Conservation (phyloP, 2,329 filamentous ascomycete genomes). For the Fusarium tupiense region DNA sequence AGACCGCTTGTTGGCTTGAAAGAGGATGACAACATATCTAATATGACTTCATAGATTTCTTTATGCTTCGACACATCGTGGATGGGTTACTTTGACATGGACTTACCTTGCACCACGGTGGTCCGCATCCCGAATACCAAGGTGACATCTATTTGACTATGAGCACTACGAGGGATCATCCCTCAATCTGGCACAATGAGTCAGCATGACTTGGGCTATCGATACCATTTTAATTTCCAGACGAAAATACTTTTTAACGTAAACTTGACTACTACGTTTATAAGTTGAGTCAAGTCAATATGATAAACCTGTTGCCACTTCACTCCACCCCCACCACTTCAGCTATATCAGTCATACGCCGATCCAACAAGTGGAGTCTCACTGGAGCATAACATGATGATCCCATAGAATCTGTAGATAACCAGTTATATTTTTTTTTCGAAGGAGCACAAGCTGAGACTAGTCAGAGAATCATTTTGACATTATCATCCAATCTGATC, state of each 20-base stretch:
- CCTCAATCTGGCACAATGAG: background rate
- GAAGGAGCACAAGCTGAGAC: background rate
- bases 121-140: background rate
- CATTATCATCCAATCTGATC: background rate
- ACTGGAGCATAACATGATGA: background rate
- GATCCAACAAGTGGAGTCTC: background rate
- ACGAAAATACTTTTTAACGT: fast-evolving
- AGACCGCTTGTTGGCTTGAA: background rate
- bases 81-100: background rate
- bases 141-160: background rate
- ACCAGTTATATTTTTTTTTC: background rate
- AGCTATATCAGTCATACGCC: conserved; percentile 3
- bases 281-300: too few relatives aligned
- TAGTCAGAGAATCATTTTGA: background rate
- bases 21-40: fast-evolving
- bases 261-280: background rate
- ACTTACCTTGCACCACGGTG: background rate
- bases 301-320: background rate
- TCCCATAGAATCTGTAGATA: background rate
- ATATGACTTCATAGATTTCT: background rate
- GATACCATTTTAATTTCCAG: background rate
- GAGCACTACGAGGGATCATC: background rate
- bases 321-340: background rate
- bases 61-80: too few relatives aligned
- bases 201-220: background rate